Evolutionary conservation across 73 alveolate species (phyloP).

Genomic region (Paramecium caudatum): DNA sequence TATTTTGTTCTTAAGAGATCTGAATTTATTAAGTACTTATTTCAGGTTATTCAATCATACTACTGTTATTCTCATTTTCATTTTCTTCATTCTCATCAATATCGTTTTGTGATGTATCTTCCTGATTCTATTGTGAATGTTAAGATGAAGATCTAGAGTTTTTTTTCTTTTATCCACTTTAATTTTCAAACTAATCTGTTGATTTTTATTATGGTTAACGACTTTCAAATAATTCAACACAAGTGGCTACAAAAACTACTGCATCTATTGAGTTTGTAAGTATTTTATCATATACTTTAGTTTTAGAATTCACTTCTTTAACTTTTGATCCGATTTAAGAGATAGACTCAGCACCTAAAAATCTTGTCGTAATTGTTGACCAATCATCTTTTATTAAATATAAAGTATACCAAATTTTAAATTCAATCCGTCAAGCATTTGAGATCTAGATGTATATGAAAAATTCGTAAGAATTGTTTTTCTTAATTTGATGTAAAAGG

Average conservation of each 20-base stretch:
- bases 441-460: conserved; percentile 35
- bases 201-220: not conserved
- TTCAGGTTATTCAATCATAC: conserved; percentile 8
- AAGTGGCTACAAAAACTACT: not conserved
- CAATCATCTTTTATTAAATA: conserved; percentile 28
- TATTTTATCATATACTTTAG: conserved; percentile 58
- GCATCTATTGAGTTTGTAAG: conserved; percentile 55
- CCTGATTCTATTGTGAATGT: not conserved
- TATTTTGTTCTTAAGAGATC: not conserved
- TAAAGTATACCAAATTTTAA: conserved; percentile 3
- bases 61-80: not conserved
- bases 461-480: conserved; percentile 20
- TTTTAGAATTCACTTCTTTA: conserved; percentile 45
- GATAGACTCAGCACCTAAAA: conserved; percentile 39
- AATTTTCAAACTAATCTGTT: not conserved
- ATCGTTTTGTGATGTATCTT: not conserved
- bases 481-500: conserved; percentile 38
- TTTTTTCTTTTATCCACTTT: not conserved
- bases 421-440: conserved; percentile 47
- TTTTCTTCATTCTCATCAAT: conserved; percentile 4
- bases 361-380: conserved; percentile 55
- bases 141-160: not conserved
- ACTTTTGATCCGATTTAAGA: conserved; percentile 24
- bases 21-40: not conserved
- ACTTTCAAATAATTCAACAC: conserved; percentile 41